Evolutionary conservation across 371 early-diverging fungal genomes (phyloP).

Genomic region (Apophysomyces elegans): DNA sequence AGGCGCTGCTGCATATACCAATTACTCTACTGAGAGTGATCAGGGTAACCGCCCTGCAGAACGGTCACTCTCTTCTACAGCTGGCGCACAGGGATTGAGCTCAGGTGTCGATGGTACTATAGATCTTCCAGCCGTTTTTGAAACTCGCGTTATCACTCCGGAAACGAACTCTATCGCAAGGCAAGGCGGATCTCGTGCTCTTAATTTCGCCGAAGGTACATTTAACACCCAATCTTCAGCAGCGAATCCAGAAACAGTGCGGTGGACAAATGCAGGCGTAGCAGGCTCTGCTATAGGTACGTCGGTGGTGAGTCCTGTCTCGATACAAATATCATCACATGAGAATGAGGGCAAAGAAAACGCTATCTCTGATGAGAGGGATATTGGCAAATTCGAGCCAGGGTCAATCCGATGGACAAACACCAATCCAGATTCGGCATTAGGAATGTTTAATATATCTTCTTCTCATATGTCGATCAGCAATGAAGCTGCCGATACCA

Average conservation of each 20-base stretch:
- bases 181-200: background rate
- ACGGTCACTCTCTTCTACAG: background rate
- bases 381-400: background rate
- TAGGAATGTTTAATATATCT: too few species aligned
- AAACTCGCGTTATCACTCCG: background rate
- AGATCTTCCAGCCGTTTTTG: background rate
- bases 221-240: background rate
- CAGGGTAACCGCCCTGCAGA: background rate
- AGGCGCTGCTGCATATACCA: background rate
- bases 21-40: background rate
- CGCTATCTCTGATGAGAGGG: background rate
- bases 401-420: background rate
- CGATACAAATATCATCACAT: background rate
- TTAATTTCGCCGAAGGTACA: background rate
- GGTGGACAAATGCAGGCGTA: constrained; percentile 41
- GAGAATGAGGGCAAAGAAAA: background rate
- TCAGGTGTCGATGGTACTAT: background rate
- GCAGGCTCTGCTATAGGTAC: constrained; percentile 51
- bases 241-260: constrained; percentile 18
- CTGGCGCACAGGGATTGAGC: background rate
- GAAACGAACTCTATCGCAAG: background rate
- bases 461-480: too few species aligned
- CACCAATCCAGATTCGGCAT: too few species aligned
- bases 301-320: constrained; percentile 34
- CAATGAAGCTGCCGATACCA: constrained; percentile 9